Base-by-base conservation (phyloP, 768 basidiomycete species). In the Neoboletus magnificus region DNA sequence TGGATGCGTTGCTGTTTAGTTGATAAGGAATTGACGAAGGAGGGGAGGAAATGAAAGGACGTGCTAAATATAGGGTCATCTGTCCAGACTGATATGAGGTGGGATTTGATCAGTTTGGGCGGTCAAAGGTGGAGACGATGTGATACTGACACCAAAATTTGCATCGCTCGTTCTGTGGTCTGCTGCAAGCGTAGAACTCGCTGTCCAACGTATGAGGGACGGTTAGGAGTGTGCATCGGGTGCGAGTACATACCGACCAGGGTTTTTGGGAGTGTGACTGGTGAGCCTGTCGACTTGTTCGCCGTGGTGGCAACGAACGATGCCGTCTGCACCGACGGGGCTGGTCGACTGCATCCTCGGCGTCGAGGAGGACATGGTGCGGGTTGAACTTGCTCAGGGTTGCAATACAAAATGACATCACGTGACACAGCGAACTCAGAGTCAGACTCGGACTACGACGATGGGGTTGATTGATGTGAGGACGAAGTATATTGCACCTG, bases 401-500 rank as follows among this genome's bases (percentile, higher is more conserved):
- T n/a, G 22, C 40, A 37, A 40, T 48, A 35, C 3, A 42, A 1
- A 27, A 13, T 30, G 18, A 65, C 66, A 67, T 67, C 66, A 67
- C 68, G 66, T 67, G 66, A 57, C 22, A n/a, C 0, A 23, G 22
- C 27, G 27, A 27, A 3, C 27, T 27, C 27, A 27, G 27, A 27
- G 27, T 27, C 37, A 39, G n/a, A 39, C 18, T n/a, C 27, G 27
- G n/a, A 27, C 27, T 30, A 51, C 48, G 32, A 55, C 44, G 56
- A 44, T 35, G 45, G 43, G 35, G 1, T 36, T 52, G 63, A 78
- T 84, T 50, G 63, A 71, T 18, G 77, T 86, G 51, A 66, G 75
- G 40, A 79, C 80, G 46, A 76, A 71, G 51, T 80, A 82, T 62
- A 61, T 87, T 55, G 66, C 77, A 29, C 72, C 84, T 8, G 69